Conservation (phyloP, 2,329 filamentous ascomycete species). For the Diplodia mutila region DNA sequence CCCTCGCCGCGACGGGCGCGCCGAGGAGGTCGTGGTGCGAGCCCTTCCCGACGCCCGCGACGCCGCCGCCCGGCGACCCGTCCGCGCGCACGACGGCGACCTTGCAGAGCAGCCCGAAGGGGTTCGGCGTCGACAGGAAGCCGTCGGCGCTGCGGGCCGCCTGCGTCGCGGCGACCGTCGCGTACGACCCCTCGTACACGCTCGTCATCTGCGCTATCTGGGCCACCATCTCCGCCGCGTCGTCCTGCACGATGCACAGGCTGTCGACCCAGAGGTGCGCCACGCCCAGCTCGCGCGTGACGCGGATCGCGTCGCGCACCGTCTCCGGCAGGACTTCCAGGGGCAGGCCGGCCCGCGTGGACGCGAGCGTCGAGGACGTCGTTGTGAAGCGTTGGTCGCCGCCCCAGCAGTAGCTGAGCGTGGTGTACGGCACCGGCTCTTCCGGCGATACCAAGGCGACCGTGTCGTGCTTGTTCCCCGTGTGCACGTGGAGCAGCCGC, state of each 20-base stretch:
- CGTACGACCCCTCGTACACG: background rate
- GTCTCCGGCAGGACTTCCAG: background rate
- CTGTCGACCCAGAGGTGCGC: constrained; percentile 10
- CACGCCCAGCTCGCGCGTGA: background rate
- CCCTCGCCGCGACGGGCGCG: background rate
- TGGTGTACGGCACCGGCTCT: background rate
- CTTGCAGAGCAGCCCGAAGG: background rate
- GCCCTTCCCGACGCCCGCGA: background rate
- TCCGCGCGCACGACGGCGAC: background rate
- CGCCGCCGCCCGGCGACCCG: background rate
- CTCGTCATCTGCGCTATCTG: constrained; percentile 7
- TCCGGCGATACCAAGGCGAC: background rate
- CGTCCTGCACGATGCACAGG: constrained; percentile 8
- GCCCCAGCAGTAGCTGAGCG: background rate
- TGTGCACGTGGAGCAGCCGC: background rate
- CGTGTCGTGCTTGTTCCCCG: accelerated
- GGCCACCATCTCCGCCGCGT: background rate
- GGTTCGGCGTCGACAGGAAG: background rate
- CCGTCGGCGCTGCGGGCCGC: background rate
- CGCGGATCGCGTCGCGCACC: background rate
- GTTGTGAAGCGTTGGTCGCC: background rate
- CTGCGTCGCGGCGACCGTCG: background rate
- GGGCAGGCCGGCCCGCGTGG: background rate
- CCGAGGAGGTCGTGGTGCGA: accelerated
- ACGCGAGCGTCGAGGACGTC: background rate